Base-by-base conservation (phyloP, 2,329 filamentous ascomycete genomes). In the Didymella pomorum region DNA sequence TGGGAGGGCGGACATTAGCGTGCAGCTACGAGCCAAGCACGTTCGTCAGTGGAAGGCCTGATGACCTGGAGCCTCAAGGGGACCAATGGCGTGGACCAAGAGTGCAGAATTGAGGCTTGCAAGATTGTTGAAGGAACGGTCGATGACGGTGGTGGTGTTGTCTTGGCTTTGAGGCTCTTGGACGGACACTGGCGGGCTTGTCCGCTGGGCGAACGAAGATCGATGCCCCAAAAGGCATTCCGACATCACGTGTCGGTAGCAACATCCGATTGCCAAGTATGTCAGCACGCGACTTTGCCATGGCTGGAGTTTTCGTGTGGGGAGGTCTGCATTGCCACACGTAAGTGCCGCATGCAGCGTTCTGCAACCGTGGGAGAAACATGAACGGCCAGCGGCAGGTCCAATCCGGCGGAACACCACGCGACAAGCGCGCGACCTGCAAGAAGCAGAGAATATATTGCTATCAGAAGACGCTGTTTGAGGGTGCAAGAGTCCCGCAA, bases 121-220 rank as follows among this genome's bases (percentile, higher is more conserved):
- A 31, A 16, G 23, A 35, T 20, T 50, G 50, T 53, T 53, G 49
- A 49, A 52, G n/a, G 49, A 50, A 42, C 56, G 44, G 50, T 53
- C 41, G 46, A 54, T 59, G 56, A 59, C 51, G 56, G 46, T 42
- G 46, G 41, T 50, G 51, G 51, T 51, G 46, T 18, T 45, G n/a
- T 35, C 51, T 59, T 59, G 51, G 56, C 51, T 35, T 47, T 55
- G 56, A 33, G 51, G 56, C 56, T 59, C 56, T 59, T 54, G 56
- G 50, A 54, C 51, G 33, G 18, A 18, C 37, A n/a, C 48, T 51
- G 48, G 48, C 35, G 48, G 54, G 48, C 54, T 57, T 52, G 55
- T 49, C 46, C 37, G 48, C 48, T 57, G 48, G 54, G 56, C 51
- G 21, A 14, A 18, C 31, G 51, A 59, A 41, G 47, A 59, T 59